Base-by-base conservation (phyloP, 2,329 filamentous ascomycete genomes). In the Grosmannia clavigera region DNA sequence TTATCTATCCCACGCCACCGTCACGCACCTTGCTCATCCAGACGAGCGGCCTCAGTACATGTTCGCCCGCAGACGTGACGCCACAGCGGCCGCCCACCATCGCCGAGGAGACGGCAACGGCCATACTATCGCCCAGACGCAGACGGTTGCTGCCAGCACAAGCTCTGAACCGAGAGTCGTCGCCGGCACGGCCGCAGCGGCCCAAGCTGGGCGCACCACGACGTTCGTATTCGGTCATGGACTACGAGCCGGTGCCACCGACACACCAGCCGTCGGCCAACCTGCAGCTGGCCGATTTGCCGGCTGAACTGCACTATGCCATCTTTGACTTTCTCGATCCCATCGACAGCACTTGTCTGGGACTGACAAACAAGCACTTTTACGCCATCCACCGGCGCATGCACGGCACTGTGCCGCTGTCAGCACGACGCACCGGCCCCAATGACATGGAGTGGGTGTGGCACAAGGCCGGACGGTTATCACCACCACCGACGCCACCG, bases 361-460 rank as follows among this genome's bases (percentile, higher is more conserved):
- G 81, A 16, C 75, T 86, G 58, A 78, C 81, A 46, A 81, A 77
- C 72, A 75, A 74, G 52, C 75, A 79, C 67, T 77, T 84, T 64
- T 85, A 86, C 69, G 71, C 74, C 40, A 81, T 85, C 65, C 81
- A 83, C 70, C 75, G 76, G 31, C 76, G 76, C 59, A 74, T 83
- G 70, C 77, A 83, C 68, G 80, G 79, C 58, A 73, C 69, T 9
- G 78, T 85, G n/a, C 73, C 81, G 11, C 76, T 86, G 19, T 78
- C 78, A 22, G 76, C 77, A 55, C 77, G 82, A 16, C 82, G 83
- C 54, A 69, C 75, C 7, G 83, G 83, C 0, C 83, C 83, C 59
- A 85, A 85, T 69, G 78, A 82, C 64, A 76, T 83, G 67, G 83
- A 86, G 67, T 83, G 80, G 76, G 82, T 82, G 53, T 86, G 82